A percentile compares a stretch with the other conserved stretches of the same genome.
Evolutionary conservation across 306 rosid species (phyloP).

Genomic region (Prunus campanulata): DNA sequence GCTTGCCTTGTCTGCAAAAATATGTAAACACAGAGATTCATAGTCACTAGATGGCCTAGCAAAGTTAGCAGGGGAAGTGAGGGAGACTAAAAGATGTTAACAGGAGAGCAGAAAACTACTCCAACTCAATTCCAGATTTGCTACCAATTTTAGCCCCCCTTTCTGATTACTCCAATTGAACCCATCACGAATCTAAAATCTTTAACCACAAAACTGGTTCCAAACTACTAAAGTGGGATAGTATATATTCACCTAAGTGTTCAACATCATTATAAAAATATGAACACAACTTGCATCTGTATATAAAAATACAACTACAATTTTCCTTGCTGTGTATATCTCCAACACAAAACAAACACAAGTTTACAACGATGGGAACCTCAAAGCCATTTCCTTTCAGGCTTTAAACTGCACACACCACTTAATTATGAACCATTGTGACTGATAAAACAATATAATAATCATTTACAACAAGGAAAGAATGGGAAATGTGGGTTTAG

Average conservation of each 20-base stretch:
- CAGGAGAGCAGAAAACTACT: not conserved
- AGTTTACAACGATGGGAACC: not conserved
- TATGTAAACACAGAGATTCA: conserved; percentile 5
- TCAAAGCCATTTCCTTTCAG: not conserved
- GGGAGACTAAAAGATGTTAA: not conserved
- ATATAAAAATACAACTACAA: not conserved
- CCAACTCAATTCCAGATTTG: not conserved
- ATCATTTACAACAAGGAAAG: conserved; percentile 1
- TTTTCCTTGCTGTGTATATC: not conserved
- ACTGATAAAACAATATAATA: not conserved
- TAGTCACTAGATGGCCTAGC: conserved; percentile 3
- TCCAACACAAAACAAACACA: not conserved
- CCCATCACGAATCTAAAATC: not conserved
- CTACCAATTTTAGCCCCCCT: not conserved
- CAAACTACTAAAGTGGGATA: not conserved
- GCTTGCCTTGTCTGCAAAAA: conserved; percentile 81
- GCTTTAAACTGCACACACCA: not conserved
- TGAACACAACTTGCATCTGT: not conserved
- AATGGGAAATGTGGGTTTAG: not conserved
- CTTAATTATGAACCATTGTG: not conserved
- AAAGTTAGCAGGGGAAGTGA: not conserved
- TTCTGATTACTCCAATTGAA: not conserved
- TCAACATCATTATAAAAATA: no score
- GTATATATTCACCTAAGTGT: no score
- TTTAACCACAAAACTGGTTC: not conserved